phyloP scores from a whole-genome alignment of 73 alveolate species.

The Tetrahymena malaccensis region DNA sequence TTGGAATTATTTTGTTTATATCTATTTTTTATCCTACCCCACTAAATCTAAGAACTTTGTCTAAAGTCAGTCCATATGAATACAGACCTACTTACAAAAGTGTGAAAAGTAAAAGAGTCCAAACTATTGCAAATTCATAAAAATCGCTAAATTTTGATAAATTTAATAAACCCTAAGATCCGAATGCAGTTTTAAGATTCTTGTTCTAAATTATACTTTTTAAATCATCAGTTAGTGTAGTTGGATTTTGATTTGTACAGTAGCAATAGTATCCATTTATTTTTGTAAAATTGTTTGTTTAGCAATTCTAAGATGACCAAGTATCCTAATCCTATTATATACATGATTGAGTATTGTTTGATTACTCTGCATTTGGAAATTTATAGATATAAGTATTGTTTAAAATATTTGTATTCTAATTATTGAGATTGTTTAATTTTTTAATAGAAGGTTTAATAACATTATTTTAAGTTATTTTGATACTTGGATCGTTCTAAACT shows the following conservation, averaged over 20 bases:
- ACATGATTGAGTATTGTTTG: background rate
- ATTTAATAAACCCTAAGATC: background rate
- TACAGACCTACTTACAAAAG: background rate
- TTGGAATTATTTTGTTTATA: no score
- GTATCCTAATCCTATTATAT: background rate
- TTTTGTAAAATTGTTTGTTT: background rate
- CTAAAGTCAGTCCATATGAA: background rate
- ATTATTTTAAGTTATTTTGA: background rate
- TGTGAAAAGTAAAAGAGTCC: background rate
- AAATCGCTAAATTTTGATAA: background rate
- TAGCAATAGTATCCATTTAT: background rate
- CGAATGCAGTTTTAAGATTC: background rate
- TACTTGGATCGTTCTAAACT: background rate
- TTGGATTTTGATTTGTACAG: background rate
- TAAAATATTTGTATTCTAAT: no score
- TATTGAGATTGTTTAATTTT: no score
- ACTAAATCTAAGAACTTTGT: background rate
- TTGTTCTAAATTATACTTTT: no score
- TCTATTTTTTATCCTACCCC: background rate
- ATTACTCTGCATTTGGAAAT: background rate
- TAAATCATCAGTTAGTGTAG: background rate
- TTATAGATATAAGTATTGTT: no score
- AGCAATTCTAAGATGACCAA: background rate
- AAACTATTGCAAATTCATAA: background rate
- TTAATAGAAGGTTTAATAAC: background rate